Conservation (phyloP, 192 early-diverging fungal genomes). For the Coemansia sp. region DNA sequence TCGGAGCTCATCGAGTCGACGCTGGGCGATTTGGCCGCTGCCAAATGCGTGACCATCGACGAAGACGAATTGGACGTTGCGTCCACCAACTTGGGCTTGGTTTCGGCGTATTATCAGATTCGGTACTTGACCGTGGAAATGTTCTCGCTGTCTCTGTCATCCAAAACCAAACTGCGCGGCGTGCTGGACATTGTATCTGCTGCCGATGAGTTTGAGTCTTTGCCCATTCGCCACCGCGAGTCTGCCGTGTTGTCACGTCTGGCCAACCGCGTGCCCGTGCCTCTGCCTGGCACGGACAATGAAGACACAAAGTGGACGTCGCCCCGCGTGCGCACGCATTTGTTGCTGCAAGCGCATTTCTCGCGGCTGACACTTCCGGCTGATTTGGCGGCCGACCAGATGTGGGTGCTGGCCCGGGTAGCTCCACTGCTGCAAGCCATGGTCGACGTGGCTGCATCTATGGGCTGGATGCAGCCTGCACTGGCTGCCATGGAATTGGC, state of each 20-base stretch:
- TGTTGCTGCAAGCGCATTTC: slow-evolving; percentile 96
- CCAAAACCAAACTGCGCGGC: slow-evolving; percentile 84
- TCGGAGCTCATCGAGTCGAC: slow-evolving; percentile 95
- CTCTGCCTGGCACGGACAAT: slow-evolving; percentile 12
- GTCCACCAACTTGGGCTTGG: slow-evolving; percentile 93
- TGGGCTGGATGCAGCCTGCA: slow-evolving; percentile 88
- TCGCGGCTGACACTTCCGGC: slow-evolving; percentile 83
- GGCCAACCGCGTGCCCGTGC: slow-evolving; percentile 78
- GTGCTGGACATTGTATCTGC: slow-evolving; percentile 92
- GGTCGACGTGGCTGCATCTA: slow-evolving; percentile 91
- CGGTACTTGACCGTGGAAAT: slow-evolving; percentile 91
- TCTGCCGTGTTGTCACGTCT: slow-evolving; percentile 73
- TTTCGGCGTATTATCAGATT: slow-evolving; percentile 97
- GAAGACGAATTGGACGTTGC: slow-evolving; percentile 53
- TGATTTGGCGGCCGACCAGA: slow-evolving; percentile 93
- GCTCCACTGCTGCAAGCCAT: slow-evolving; percentile 88
- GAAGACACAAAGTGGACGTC: slow-evolving; percentile 61
- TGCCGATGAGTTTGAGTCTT: slow-evolving; percentile 87
- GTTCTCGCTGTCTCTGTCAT: slow-evolving; percentile 84
- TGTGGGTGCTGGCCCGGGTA: slow-evolving; percentile 60
- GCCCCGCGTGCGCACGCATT: slow-evolving; percentile 88
- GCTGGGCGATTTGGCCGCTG: slow-evolving; percentile 77
- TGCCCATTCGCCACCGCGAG: slow-evolving; percentile 95
- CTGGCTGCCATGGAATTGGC: slow-evolving; percentile 93
- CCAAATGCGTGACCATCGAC: slow-evolving; percentile 67